phyloP scores from a whole-genome alignment of 2,329 filamentous ascomycete genomes.

The Fusarium buxicola region DNA sequence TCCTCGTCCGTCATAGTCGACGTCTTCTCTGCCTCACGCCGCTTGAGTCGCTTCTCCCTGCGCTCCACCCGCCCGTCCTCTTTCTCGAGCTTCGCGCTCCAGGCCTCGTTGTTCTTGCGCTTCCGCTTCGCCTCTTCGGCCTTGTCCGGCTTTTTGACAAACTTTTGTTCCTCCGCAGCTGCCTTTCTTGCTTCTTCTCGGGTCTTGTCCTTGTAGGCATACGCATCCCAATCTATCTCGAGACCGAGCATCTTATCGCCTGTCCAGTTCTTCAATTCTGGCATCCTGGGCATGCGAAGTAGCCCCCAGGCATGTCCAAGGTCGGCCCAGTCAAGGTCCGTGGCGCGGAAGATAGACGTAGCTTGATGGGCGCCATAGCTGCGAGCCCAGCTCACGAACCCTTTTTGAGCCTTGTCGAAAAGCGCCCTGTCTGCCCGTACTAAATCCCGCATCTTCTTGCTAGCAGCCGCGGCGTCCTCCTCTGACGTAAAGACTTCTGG shows the following conservation, averaged over 20 bases:
- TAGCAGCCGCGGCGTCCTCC: conserved; percentile 68
- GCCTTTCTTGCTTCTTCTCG: conserved; percentile 74
- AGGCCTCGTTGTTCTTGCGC: conserved; percentile 73
- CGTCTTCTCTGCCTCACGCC: conserved; percentile 71
- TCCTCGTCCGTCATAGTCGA: conserved; percentile 78
- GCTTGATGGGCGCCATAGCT: conserved; percentile 93
- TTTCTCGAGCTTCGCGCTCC: conserved; percentile 77
- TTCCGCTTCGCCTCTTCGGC: conserved; percentile 63
- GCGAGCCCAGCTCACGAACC: conserved; percentile 93
- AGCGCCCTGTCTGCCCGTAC: conserved; percentile 66
- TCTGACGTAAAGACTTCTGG: conserved; percentile 69
- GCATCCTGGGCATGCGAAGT: conserved; percentile 91
- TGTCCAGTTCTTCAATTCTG: conserved; percentile 81
- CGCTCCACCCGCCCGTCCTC: conserved; percentile 71
- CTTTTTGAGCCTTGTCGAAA: conserved; percentile 89
- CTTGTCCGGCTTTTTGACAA: conserved; percentile 53
- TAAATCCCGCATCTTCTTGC: conserved; percentile 70
- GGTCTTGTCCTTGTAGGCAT: conserved; percentile 77
- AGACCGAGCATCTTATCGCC: conserved; percentile 74
- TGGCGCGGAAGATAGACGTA: conserved; percentile 86
- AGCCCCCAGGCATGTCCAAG: conserved; percentile 87
- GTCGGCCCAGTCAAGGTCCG: conserved; percentile 86
- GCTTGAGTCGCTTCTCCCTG: conserved; percentile 72
- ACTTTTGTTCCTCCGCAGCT: conserved; percentile 63
- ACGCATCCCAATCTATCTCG: conserved; percentile 74